Percentiles rank a stretch among this genome's conserved stretches.
These are phyloP conservation scores for Penicillium glabrum DNA, from an alignment of 2,329 filamentous ascomycete genomes.

Conservation along the genomic window DNA sequence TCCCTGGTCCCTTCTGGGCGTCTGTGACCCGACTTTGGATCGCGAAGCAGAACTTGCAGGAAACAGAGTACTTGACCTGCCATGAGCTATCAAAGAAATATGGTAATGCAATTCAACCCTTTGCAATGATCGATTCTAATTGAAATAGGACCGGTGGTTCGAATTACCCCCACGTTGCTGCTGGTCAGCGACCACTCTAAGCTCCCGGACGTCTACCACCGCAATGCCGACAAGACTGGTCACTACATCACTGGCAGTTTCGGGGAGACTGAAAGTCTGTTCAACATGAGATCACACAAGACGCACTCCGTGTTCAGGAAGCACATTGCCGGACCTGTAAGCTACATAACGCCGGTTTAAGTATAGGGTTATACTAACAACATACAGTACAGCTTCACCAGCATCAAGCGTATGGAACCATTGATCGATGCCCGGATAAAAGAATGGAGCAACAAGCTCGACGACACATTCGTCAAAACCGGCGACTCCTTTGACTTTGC, in stretches of 20 bases:
- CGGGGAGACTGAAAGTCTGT: conserved; percentile 55
- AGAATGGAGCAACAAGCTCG: conserved; percentile 53
- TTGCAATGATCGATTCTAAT: not conserved
- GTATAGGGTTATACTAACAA: conserved; percentile 2
- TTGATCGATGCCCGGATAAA: conserved; percentile 53
- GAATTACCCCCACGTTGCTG: conserved; percentile 55
- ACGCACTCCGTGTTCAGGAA: conserved; percentile 56
- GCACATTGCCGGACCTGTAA: conserved; percentile 51
- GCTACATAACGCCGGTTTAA: conserved; percentile 1
- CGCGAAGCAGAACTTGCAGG: conserved; percentile 52
- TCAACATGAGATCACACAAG: conserved; percentile 58
- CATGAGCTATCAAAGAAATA: conserved; percentile 49
- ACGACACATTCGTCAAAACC: conserved; percentile 46
- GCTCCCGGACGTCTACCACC: conserved; percentile 57
- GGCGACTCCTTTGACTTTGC: conserved; percentile 55
- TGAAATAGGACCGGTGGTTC: conserved; percentile 50
- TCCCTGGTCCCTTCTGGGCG: conserved; percentile 52
- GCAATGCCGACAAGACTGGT: conserved; percentile 57
- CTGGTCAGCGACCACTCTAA: conserved; percentile 55
- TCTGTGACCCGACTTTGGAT: conserved; percentile 57
- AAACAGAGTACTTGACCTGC: conserved; percentile 46
- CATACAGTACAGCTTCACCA: conserved; percentile 52
- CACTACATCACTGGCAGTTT: conserved; percentile 61
- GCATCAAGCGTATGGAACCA: conserved; percentile 60
- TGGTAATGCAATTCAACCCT: conserved; percentile 36